Evolutionary conservation across 345 rosid genomes (phyloP).

Genomic region (Dimocarpus longan): DNA sequence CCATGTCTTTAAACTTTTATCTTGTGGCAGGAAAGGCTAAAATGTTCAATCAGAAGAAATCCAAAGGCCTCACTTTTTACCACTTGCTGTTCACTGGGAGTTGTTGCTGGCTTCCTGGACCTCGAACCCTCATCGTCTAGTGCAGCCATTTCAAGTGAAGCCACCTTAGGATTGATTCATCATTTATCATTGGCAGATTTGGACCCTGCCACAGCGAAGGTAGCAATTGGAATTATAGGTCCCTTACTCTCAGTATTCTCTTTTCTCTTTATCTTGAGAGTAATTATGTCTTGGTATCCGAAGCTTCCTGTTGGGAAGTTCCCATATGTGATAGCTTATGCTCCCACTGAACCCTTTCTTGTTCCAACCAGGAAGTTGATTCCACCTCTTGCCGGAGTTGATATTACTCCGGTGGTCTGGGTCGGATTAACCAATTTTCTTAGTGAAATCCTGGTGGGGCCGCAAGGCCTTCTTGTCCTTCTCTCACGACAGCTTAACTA

Average conservation of each 20-base stretch:
- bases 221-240: constrained; percentile 66
- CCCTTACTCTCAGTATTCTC: constrained; percentile 73
- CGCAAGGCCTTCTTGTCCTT: constrained; percentile 91
- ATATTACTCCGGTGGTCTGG: constrained; percentile 92
- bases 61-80: constrained; percentile 1
- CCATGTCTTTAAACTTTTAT: background rate
- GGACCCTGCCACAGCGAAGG: constrained; percentile 77
- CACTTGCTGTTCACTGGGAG: constrained; percentile 10
- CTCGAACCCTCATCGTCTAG: constrained; percentile 12
- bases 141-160: constrained; percentile 3
- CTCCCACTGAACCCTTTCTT: constrained; percentile 90
- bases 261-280: constrained; percentile 71
- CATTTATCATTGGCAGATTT: constrained; percentile 53
- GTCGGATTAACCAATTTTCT: constrained; percentile 79
- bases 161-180: constrained; percentile 26
- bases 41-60: constrained; percentile 15
- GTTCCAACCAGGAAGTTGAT: constrained; percentile 71
- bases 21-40: constrained; percentile 31
- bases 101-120: constrained; percentile 12
- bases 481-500: constrained; percentile 62
- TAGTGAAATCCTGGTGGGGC: constrained; percentile 88
- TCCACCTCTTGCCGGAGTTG: constrained; percentile 91
- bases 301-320: constrained; percentile 83
- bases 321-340: constrained; percentile 83
- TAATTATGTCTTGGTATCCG: constrained; percentile 96